A percentile compares a stretch with the other conserved stretches of the same genome.
phyloP scores from a whole-genome alignment of 352 stramenopile genomes.

The Nothophytophthora sp. region DNA sequence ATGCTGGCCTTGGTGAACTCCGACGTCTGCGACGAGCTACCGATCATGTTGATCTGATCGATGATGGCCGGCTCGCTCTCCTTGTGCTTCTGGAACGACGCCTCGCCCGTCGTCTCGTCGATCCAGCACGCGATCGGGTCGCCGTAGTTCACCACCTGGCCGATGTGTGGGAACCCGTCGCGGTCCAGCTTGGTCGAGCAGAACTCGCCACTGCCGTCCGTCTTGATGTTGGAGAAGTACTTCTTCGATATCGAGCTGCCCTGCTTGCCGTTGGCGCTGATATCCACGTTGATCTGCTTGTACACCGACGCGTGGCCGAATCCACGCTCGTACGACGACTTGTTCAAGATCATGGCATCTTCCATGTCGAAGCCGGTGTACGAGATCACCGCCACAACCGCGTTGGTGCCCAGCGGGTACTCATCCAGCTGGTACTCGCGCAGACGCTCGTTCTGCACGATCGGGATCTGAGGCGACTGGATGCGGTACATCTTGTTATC shows the following conservation, averaged over 20 bases:
- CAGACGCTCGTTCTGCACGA: constrained; percentile 97
- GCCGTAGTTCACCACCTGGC: constrained; percentile 93
- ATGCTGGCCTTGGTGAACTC: constrained; percentile 92
- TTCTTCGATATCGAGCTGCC: constrained; percentile 79
- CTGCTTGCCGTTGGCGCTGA: constrained; percentile 63
- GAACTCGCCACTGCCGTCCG: constrained; percentile 61
- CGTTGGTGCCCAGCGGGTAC: constrained; percentile 99
- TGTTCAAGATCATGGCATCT: constrained; percentile 99
- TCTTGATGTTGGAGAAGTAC: constrained; percentile 93
- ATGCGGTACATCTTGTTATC: constrained; percentile 99
- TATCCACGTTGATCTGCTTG: constrained; percentile 98
- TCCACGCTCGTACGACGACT: constrained; percentile 97
- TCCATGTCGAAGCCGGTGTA: constrained; percentile 99
- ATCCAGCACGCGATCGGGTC: constrained; percentile 97
- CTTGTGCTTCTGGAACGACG: constrained; percentile 96
- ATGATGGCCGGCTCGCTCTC: constrained; percentile 97
- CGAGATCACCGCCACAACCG: constrained; percentile 99
- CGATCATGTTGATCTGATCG: constrained; percentile 93
- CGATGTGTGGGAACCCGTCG: constrained; percentile 97
- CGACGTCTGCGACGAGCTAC: constrained; percentile 59
- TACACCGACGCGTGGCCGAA: constrained; percentile 99
- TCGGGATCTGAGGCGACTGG: constrained; percentile 97
- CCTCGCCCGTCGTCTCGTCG: constrained; percentile 93
- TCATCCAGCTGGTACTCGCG: constrained; percentile 98
- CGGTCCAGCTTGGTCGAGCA: constrained; percentile 89